Evolutionary conservation across 495 filamentous ascomycete genomes (phyloP), one percentile per base, ranked within the genome.

Genomic region (Penicillium robsamsonii): DNA sequence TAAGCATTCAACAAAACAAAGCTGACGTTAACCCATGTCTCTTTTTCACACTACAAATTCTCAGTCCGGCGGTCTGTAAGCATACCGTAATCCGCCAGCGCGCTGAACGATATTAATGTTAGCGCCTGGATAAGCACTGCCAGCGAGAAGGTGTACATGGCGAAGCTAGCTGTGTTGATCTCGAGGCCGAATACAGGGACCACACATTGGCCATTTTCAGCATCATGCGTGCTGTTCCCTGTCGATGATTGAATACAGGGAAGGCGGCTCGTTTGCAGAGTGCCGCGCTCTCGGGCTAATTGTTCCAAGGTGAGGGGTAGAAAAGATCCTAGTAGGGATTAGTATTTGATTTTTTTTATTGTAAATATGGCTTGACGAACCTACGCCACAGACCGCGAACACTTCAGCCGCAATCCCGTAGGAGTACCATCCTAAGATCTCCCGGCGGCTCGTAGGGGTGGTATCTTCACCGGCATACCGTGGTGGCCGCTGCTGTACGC

Each of bases 321-420:
- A 70, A 96, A 96, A 8, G 90, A 93, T 56, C 87, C 90, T 90
- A 54, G n/a, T n/a, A 20, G 5, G 18, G 13, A n/a, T 33, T 7
- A 20, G 53, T 59, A 59, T 61, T 43, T 44, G 57, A 20, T 2
- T 43, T 27, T 15, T 17, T 9, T 30, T 40, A 3, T 48, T 44
- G n/a, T 7, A 46, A 20, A 1, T 18, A 12, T 35, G 22, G 6
- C 27, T 50, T 27, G 33, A 61, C 60, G 41, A 60, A 70, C 66
- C 80, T 70, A 85, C 75, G 75, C 91, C 91, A 65, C 91, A 96
- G 31, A 96, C 88, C 8, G 93, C 90, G 68, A 95, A 96, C 37
- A 94, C 90, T 67, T 96, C 92, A 15, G 91, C 89, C 20, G 91
- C 92, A 73, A 92, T 92, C 29, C 84, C 89, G 69, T 96, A 96